Base-by-base conservation (phyloP, 768 basidiomycete species). In the Mycena kentingensis region DNA sequence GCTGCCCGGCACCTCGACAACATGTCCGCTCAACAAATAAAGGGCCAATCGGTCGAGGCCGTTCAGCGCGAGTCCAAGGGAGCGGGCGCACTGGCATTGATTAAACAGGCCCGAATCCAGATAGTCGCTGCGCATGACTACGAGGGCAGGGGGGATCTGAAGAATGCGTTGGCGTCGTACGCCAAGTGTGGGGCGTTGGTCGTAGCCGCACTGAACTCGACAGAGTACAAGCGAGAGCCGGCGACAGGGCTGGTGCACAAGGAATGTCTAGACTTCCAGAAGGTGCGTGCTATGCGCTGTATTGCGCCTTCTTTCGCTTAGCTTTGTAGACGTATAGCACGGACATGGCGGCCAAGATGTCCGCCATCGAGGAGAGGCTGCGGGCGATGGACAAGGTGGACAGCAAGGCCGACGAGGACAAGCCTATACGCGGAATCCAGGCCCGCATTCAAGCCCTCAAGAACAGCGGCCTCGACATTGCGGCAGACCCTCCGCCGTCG, bases 361-460 rank as follows among this genome's bases (percentile, higher is more conserved):
- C 52, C 46, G 67, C 67, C 25, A 70, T 79, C 25, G 79, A 81
- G 57, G 74, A 76, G 18, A 79, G 77, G 59, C 65, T 81, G 27
- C 76, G 70, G 63, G 68, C 69, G 3, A 64, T 78, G n/a, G 77
- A 77, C 54, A 73, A 65, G 49, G 47, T 57, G 15, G 69, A 71
- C n/a, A n/a, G n/a, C n/a, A n/a, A n/a, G n/a, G n/a, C n/a, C n/a
- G n/a, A n/a, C n/a, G 70, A 74, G 52, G 77, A 70, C 31, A 72
- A 74, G 35, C 69, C 60, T 46, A 77, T 77, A 54, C 61, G 79
- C 5, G 85, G 82, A 44, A 90, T 96, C 52, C 87, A 88, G 22
- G 92, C 93, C 71, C 81, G 93, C 44, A 78, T 93, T 70, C 83
- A 79, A 59, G 83, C 87, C 15, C 70, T 96, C 18, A 79, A 86